Conservation (phyloP, 129 eudicot species). For the Erigeron canadensis region DNA sequence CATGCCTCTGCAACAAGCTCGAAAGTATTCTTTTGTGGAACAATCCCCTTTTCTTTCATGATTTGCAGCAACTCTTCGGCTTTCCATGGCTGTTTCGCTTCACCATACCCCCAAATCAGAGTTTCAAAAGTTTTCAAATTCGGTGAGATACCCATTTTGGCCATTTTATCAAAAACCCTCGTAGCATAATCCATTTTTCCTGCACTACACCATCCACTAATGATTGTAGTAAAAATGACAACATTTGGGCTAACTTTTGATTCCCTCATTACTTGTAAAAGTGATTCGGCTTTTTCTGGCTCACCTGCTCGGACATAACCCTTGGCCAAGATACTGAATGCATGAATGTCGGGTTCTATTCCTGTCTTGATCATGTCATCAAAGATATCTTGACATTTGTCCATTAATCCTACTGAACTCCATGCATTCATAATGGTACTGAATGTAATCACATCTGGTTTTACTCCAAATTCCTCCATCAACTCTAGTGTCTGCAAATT, state of each 20-base stretch:
- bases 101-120: slow-evolving; percentile 90
- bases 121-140: slow-evolving; percentile 84
- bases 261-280: slow-evolving; percentile 51
- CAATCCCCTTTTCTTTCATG: slow-evolving; percentile 56
- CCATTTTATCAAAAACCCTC: slow-evolving; percentile 55
- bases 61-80: slow-evolving; percentile 65
- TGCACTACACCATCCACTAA: slow-evolving; percentile 95
- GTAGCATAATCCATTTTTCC: slow-evolving; percentile 77
- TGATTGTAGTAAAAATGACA: slow-evolving; percentile 82
- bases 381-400: slow-evolving; percentile 76
- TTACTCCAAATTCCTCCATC: slow-evolving; percentile 88
- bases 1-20: slow-evolving; percentile 87
- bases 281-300: slow-evolving; percentile 76
- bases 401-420: slow-evolving; percentile 89
- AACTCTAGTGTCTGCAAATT: slow-evolving; percentile 52
- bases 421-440: slow-evolving; percentile 96
- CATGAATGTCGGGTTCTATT: slow-evolving; percentile 77
- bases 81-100: slow-evolving; percentile 93
- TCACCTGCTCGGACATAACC: slow-evolving; percentile 87
- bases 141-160: slow-evolving; percentile 63
- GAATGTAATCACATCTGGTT: slow-evolving; percentile 89
- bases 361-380: slow-evolving; percentile 73
- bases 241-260: slow-evolving; percentile 70
- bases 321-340: slow-evolving; percentile 84
- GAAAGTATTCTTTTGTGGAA: slow-evolving; percentile 53